Percentiles rank a stretch among this genome's conserved stretches.
phyloP scores from a whole-genome alignment of 2,329 filamentous ascomycete species.

The Drechslera avenae region DNA sequence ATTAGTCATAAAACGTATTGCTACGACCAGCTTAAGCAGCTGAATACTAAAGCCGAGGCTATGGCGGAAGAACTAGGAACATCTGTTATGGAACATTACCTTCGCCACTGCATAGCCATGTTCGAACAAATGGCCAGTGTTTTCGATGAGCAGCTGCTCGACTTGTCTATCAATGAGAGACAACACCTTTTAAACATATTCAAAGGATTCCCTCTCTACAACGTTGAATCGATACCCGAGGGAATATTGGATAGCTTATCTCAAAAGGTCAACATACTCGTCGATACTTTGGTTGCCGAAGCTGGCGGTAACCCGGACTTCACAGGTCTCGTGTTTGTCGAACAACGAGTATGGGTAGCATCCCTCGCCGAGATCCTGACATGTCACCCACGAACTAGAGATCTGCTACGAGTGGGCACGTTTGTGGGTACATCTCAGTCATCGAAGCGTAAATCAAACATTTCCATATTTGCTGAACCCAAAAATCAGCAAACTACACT shows the following conservation, averaged over 20 bases:
- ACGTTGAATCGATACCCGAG: not conserved
- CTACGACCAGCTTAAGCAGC: constrained; percentile 43
- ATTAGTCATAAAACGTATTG: constrained; percentile 48
- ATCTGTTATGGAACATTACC: constrained; percentile 48
- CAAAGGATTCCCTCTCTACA: constrained; percentile 14
- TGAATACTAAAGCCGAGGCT: constrained; percentile 40
- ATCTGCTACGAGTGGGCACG: constrained; percentile 51
- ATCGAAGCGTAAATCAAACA: constrained; percentile 50
- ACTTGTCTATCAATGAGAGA: constrained; percentile 43
- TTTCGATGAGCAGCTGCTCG: constrained; percentile 33
- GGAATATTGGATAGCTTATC: constrained; percentile 33
- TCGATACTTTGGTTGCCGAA: constrained; percentile 47
- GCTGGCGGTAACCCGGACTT: constrained; percentile 32
- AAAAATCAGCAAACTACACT: constrained; percentile 58
- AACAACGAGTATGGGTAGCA: constrained; percentile 53
- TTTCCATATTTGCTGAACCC: constrained; percentile 57
- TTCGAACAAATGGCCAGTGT: constrained; percentile 24
- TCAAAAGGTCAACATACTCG: constrained; percentile 44
- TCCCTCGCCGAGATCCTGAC: constrained; percentile 49
- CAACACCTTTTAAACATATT: constrained; percentile 40
- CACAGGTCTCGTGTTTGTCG: constrained; percentile 54
- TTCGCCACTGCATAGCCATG: constrained; percentile 44
- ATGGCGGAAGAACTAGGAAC: constrained; percentile 48
- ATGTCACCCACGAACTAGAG: constrained; percentile 35
- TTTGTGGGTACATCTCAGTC: constrained; percentile 60